Base-by-base conservation (phyloP, 352 stramenopile species). In the Globisporangium mamillatum region DNA sequence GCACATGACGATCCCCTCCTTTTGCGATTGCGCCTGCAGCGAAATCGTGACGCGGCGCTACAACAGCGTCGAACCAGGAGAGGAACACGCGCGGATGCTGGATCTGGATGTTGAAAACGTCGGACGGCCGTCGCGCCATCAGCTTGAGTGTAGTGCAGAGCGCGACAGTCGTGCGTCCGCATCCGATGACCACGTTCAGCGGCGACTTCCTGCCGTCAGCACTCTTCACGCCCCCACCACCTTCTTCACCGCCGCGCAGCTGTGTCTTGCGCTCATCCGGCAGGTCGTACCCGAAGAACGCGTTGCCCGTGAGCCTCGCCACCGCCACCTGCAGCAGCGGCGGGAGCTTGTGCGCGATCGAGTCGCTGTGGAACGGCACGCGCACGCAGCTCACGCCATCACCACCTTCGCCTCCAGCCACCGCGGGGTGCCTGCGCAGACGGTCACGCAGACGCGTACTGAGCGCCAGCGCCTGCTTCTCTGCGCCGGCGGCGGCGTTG, bases 381-480 rank as follows among this genome's bases (percentile, higher is more conserved):
- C 73, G 71, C 60, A 86, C 71, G 53, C 58, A 86, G 24, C 34
- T 53, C 38, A 89, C 74, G 8, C 63, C 66, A 29, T 80, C 72
- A 53, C 22, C 46, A 70, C 50, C 38, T 73, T 52, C 10, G 68
- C 25, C 32, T 5, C 24, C 18, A 44, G 44, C 8, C 27, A 67
- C 50, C 50, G 53, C 8, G 0, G 10, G 57, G 0, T 44, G 27
- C 4, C 25, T 62, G 12, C 4, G 24, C 54, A 77, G 44, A 20
- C 59, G 66, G 22, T 62, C 66, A 55, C 64, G 67, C 9, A 93
- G 57, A 14, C 81, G 78, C 4, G 65, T n/a, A 20, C 70, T 78
- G 4, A 92, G 71, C 61, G 84, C 79, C 14, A 92, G 57, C 36
- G 78, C 86, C 68, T 94, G 86, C 74, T 94, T 94, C 76, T 94